Percentiles rank a stretch among this genome's conserved stretches.
phyloP scores from a whole-genome alignment of 345 rosid species.

The Adansonia digitata region DNA sequence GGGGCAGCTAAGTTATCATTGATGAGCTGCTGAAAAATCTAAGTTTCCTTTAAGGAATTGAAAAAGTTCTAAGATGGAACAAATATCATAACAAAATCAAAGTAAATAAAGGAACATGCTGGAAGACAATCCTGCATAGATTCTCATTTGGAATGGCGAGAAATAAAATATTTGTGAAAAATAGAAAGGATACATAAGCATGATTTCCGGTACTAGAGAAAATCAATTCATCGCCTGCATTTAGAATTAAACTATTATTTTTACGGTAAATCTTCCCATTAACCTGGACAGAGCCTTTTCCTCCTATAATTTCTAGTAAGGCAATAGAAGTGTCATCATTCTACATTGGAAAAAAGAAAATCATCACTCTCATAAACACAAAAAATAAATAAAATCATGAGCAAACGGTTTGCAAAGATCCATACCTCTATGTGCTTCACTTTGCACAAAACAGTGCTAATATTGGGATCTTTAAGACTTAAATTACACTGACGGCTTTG shows the following conservation, averaged over 20 bases:
- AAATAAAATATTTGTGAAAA: background rate
- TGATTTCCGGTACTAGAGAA: slow-evolving; percentile 66
- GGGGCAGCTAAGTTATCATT: slow-evolving; percentile 59
- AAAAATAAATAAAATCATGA: background rate
- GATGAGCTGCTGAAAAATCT: slow-evolving; percentile 87
- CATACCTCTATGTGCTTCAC: slow-evolving; percentile 75
- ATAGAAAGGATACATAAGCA: slow-evolving; percentile 88
- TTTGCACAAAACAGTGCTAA: slow-evolving; percentile 59
- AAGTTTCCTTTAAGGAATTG: slow-evolving; percentile 39
- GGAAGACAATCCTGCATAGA: background rate
- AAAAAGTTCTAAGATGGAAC: background rate
- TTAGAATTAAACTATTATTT: slow-evolving; percentile 39
- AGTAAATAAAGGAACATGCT: slow-evolving; percentile 1
- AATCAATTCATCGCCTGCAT: slow-evolving; percentile 91
- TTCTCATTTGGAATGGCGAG: background rate
- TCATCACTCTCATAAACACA: slow-evolving; percentile 1
- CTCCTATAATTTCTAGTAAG: slow-evolving; percentile 64
- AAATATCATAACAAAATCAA: slow-evolving; percentile 11
- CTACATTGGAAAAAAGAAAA: slow-evolving; percentile 34
- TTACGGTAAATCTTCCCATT: slow-evolving; percentile 62
- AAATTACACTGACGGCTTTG: slow-evolving; percentile 67
- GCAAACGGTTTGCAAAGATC: slow-evolving; percentile 3
- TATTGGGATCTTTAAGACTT: slow-evolving; percentile 58
- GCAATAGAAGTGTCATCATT: slow-evolving; percentile 61
- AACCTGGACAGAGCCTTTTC: slow-evolving; percentile 78